Percentiles rank a stretch among this genome's conserved stretches.
Conservation (phyloP, 176 grass and related monocot genomes). For the Aegilops speltoides region DNA sequence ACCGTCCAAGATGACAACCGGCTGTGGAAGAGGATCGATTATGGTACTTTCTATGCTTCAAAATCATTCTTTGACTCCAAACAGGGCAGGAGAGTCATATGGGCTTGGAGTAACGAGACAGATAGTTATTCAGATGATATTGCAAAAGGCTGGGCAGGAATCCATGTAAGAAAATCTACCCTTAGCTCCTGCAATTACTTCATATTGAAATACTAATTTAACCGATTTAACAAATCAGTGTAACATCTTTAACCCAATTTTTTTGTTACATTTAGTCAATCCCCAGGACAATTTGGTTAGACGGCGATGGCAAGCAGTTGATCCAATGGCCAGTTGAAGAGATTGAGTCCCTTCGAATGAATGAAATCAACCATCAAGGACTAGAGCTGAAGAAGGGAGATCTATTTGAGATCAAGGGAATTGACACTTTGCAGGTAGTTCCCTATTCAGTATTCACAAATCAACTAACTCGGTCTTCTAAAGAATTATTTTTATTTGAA, state of each 20-base stretch:
- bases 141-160: slow-evolving; percentile 87
- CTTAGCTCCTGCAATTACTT: neutral
- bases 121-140: slow-evolving; percentile 53
- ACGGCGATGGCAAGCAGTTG: neutral
- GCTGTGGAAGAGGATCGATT: slow-evolving; percentile 63
- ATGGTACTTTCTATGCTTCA: slow-evolving; percentile 87
- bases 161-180: slow-evolving; percentile 50
- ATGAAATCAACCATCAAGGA: slow-evolving; percentile 12
- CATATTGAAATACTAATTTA: neutral
- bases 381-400: neutral
- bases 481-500: neutral
- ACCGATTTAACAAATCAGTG: neutral
- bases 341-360: neutral
- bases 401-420: slow-evolving; percentile 3
- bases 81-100: slow-evolving; percentile 60
- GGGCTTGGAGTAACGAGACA: slow-evolving; percentile 82
- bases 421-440: neutral
- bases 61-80: slow-evolving; percentile 81
- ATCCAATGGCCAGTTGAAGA: slow-evolving; percentile 9
- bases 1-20: slow-evolving; percentile 40
- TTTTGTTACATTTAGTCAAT: neutral
- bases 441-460: neutral
- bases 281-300: slow-evolving; percentile 4
- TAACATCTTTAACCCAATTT: neutral
- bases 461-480: neutral